phyloP scores from a whole-genome alignment of 495 filamentous ascomycete genomes.

The Lasiosphaeria hispida region DNA sequence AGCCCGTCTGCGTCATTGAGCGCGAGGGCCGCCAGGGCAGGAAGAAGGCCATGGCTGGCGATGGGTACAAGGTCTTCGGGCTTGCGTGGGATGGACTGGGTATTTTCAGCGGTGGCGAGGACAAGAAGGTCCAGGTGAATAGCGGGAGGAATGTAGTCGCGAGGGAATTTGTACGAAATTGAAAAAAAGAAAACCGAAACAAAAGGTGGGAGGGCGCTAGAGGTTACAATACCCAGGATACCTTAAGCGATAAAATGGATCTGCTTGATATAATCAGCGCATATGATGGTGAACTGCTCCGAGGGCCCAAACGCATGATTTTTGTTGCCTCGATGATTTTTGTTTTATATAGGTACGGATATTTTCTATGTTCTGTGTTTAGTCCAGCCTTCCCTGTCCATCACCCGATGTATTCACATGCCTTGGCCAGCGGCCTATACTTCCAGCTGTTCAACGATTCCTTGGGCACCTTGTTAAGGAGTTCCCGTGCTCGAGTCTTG shows the following conservation, averaged over 20 bases:
- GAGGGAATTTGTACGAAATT: not conserved
- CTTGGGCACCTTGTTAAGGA: conserved; percentile 22
- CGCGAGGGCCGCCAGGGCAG: conserved; percentile 70
- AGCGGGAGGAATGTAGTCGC: conserved; percentile 48
- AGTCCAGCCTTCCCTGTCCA: too few species aligned
- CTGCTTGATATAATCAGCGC: not conserved
- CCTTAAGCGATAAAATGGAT: not conserved
- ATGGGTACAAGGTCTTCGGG: conserved; percentile 86
- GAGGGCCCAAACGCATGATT: too few species aligned
- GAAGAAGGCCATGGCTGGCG: conserved; percentile 58
- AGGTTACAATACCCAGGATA: conserved; percentile 17
- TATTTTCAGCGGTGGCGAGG: conserved; percentile 89
- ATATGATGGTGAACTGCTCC: too few species aligned
- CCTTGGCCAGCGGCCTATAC: not conserved
- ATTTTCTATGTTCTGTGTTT: too few species aligned
- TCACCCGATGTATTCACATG: not conserved
- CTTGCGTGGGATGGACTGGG: conserved; percentile 87
- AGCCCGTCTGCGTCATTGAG: conserved; percentile 77
- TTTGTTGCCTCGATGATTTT: too few species aligned
- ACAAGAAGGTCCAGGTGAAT: conserved; percentile 91
- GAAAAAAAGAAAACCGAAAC: not conserved
- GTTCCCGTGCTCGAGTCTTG: conserved; percentile 25
- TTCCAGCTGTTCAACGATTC: not conserved
- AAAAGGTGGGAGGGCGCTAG: not conserved
- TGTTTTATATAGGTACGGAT: too few species aligned